These are phyloP conservation scores for Balansia obtecta DNA, from an alignment of 2,329 filamentous ascomycete genomes.

Conservation along the genomic window DNA sequence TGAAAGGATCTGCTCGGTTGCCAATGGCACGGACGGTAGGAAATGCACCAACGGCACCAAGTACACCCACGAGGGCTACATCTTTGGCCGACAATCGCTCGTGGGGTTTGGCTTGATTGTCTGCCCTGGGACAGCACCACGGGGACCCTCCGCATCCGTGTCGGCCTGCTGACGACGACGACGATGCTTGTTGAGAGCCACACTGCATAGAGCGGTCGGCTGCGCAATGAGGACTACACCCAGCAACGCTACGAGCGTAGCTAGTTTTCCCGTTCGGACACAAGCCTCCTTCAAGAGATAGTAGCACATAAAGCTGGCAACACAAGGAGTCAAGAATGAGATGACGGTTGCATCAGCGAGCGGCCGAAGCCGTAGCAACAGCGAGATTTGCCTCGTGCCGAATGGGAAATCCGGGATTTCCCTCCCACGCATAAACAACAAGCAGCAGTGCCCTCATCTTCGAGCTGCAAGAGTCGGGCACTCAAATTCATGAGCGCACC, in stretches of 20 bases:
- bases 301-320: conserved; percentile 71
- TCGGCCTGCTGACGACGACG: neutral
- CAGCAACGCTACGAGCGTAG: conserved; percentile 58
- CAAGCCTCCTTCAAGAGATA: conserved; percentile 65
- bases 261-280: conserved; percentile 63
- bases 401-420: conserved; percentile 58
- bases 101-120: conserved; percentile 36
- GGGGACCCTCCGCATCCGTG: neutral
- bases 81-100: conserved; percentile 60
- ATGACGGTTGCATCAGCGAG: conserved; percentile 82
- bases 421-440: conserved; percentile 60
- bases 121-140: conserved; percentile 15
- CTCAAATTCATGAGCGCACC: conserved; percentile 77
- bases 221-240: conserved; percentile 78
- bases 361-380: too few relatives aligned
- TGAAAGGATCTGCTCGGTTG: conserved; percentile 65
- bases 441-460: conserved; percentile 57
- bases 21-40: conserved; percentile 72
- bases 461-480: conserved; percentile 61
- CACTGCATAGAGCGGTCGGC: conserved; percentile 44
- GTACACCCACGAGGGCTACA: conserved; percentile 62
- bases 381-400: conserved; percentile 54
- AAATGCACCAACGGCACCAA: conserved; percentile 63
- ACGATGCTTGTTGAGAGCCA: neutral
- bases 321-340: conserved; percentile 70